A percentile compares a stretch with the other conserved stretches of the same genome.
These are phyloP conservation scores for apple (Malus domestica) DNA, from an alignment of 306 rosid species.

Conservation along the genomic window ASM211411v1 NC_041793.1:15358001-15358500, in stretches of 20 bases:
- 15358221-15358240: constrained; percentile 39
- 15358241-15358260: constrained; percentile 31
- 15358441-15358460: no score
- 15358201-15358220: neutral
- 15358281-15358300: neutral
- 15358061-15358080: neutral
- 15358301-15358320: neutral
- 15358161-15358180: neutral
- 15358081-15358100: neutral
- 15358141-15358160: neutral
- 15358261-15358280: constrained; percentile 15
- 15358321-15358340: no score
- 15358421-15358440: no score
- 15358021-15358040: no score
- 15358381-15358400: no score
- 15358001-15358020: neutral
- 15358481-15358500: no score
- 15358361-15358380: no score
- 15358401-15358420: no score
- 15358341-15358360: no score
- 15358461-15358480: no score
- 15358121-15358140: neutral
- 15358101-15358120: neutral
- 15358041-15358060: no score
- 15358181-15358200: neutral